Percentiles rank a stretch among this genome's conserved stretches.
phyloP scores from a whole-genome alignment of 164 flowering plant genomes.

The Berberis vulgaris region DNA sequence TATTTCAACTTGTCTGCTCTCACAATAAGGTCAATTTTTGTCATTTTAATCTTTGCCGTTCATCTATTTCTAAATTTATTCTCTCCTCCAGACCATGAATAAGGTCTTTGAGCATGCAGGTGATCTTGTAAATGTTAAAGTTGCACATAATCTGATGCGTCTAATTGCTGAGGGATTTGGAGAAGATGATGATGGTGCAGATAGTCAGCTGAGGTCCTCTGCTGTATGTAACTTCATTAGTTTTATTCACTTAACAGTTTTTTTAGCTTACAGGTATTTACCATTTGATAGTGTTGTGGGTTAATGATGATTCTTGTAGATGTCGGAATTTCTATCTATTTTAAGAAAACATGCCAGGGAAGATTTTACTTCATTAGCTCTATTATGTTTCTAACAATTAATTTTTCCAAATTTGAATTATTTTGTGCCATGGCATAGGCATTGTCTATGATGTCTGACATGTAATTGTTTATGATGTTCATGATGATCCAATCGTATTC shows the following conservation, averaged over 20 bases:
- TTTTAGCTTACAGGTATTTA: not conserved
- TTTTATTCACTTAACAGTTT: not conserved
- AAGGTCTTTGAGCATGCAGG: slow-evolving; percentile 99
- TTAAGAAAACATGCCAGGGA: no score
- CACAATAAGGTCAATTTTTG: no score
- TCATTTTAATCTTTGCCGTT: not conserved
- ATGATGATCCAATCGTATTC: not conserved
- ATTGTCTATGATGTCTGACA: not conserved
- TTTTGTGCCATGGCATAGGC: not conserved
- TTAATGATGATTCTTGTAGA: no score
- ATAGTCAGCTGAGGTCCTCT: slow-evolving; percentile 85
- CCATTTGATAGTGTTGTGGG: no score
- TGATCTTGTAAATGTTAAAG: slow-evolving; percentile 81
- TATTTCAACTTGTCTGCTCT: not conserved
- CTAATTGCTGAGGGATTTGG: slow-evolving; percentile 98
- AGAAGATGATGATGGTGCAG: slow-evolving; percentile 84
- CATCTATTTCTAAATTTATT: slow-evolving; percentile 1
- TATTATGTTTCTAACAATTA: no score
- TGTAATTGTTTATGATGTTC: not conserved
- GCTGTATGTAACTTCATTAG: slow-evolving; percentile 59
- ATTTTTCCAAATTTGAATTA: no score
- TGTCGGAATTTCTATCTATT: no score
- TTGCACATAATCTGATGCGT: slow-evolving; percentile 92
- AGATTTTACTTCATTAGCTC: no score
- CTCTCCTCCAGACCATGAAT: slow-evolving; percentile 80